Base-by-base conservation (phyloP, 1,139 yeast genomes). In the Taphrina communis region DNA sequence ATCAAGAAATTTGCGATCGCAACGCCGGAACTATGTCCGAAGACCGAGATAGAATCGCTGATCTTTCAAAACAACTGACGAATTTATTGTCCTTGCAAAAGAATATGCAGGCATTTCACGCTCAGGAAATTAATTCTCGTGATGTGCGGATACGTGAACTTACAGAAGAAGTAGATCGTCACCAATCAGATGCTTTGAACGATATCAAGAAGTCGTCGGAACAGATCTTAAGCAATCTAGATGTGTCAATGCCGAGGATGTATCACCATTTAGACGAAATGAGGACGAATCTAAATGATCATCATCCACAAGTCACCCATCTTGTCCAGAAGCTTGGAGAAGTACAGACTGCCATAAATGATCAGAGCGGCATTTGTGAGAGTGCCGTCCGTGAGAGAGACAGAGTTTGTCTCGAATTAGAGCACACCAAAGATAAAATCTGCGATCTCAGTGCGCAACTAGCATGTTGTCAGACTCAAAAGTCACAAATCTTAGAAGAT, bases 21-120 rank as follows among this genome's bases (percentile, higher is more conserved):
- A 58, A 58, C 31, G 62, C 62, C 11, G 53, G 62, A 5, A 46
- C 42, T 17, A 58, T 58, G 62, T 44, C 62, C n/a, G 53, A 58
- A 17, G 62, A 58, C 31, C 51, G 62, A 44, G 52, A 58, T 25
- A 42, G 51, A 31, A 44, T 58, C 11, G 39, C 62, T 12, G 39
- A 58, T 5, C 53, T 58, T 8, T 44, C 62, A 9, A 58, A 31
- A 17, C 62, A 58, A 19, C 25, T 58, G 11, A 12, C 53, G 8
- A 31, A n/a, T n/a, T 3, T 58, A 6, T 11, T 58, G 14, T 14
- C 21, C n/a, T 14, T 39, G 9, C 62, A 58, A n/a, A 9, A 31
- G 2, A 31, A 44, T 31, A n/a, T 12, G 8, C 41, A 58, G 38
- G 7, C 42, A 12, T 36, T 21, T 11, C 51, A 35, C 17, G 12